Evolutionary conservation across 192 early-diverging fungal species (phyloP), one percentile per base, ranked within the genome.

Genomic region (Helicostylum pulchrum): DNA sequence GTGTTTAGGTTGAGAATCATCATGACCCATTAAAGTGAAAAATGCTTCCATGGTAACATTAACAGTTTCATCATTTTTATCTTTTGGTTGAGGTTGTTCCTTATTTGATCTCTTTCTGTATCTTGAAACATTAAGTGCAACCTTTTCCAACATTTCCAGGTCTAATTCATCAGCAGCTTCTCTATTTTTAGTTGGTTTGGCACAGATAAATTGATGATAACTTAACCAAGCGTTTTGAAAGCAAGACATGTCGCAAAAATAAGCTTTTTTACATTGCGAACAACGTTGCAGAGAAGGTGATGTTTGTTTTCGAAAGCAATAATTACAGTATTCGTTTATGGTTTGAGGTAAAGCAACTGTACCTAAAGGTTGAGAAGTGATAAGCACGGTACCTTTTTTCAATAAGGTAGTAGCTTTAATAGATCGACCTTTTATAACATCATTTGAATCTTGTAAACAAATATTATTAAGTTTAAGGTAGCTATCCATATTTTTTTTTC

Each of bases 61-160:
- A 1, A 70, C 68, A 0, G 45, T 51, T 48, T 70, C 68, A n/a
- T 70, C 68, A 3, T 1, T 30, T n/a, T 32, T 11, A 21, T 30
- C 45, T 4, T 12, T 11, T 36, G 15, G 0, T 9, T 30, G 19
- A 20, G 15, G 50, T 30, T 47, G 60, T 36, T 36, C 21, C 12
- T 57, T 45, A 39, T 2, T 42, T 42, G 10, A n/a, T 42, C 65
- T 55, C n/a, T 66, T 58, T 4, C 48, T 49, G 23, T 77, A 69
- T 12, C 80, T 65, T n/a, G 68, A 67, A 31, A 74, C 64, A 46
- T 72, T 62, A 15, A 81, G 60, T 34, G 70, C 65, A 11, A 81
- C 65, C 54, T 73, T 75, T 60, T 81, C 75, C 9, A 81, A 65
- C 80, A 81, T 81, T 49, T 75, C 74, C 23, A 67, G 63, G 46